These are phyloP conservation scores for Calonectria multiphialidica DNA, from an alignment of 2,329 filamentous ascomycete species.

Conservation along the genomic window DNA sequence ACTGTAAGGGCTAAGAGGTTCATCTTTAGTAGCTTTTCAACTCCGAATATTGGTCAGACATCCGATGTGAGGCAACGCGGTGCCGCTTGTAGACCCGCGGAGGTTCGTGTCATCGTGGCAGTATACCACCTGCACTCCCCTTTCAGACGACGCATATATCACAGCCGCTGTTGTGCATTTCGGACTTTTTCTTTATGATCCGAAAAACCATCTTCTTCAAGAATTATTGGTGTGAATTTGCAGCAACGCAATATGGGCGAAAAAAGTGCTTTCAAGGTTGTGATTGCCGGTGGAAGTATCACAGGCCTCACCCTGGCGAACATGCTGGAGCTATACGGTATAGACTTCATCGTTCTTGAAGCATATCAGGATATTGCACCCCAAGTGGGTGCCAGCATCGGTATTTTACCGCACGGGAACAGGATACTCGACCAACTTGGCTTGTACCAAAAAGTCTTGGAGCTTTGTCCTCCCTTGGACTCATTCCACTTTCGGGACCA, in stretches of 20 bases:
- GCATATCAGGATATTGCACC: constrained; percentile 55
- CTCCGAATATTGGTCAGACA: no score
- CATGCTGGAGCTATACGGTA: constrained; percentile 37
- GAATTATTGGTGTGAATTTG: not conserved
- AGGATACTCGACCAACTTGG: constrained; percentile 63
- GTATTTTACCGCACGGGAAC: constrained; percentile 55
- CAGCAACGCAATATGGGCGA: constrained; percentile 14
- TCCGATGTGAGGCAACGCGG: no score
- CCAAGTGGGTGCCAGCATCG: constrained; percentile 61
- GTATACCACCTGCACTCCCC: no score
- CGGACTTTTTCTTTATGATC: no score
- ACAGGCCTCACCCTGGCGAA: constrained; percentile 29
- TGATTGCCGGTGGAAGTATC: constrained; percentile 30
- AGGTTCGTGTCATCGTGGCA: no score
- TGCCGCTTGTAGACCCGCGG: no score
- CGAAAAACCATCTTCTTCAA: not conserved
- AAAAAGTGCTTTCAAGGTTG: constrained; percentile 22
- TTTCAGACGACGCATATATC: no score
- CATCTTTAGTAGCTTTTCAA: no score
- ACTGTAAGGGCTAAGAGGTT: no score
- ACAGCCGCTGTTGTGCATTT: no score
- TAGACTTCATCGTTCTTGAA: constrained; percentile 65
- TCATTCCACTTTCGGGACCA: constrained; percentile 21
- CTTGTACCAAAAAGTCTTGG: constrained; percentile 32
- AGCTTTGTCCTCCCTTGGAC: constrained; percentile 17